A percentile compares a stretch with the other conserved stretches of the same genome.
Evolutionary conservation across 257 asterid species (phyloP).

Genomic region (Solanum lignicaule): DNA sequence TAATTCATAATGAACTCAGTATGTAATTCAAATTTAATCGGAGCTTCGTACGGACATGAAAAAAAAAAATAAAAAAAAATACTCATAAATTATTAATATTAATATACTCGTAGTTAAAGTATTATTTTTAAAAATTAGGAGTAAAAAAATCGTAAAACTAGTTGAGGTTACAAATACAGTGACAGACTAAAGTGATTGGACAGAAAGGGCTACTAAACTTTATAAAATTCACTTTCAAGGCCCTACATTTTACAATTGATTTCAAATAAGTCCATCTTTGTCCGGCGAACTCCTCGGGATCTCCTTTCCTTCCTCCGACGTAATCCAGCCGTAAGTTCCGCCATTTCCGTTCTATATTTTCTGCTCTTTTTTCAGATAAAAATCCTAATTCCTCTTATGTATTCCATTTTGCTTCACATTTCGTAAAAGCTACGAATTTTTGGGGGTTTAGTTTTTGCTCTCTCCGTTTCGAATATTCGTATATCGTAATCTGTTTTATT

Average conservation of each 20-base stretch:
- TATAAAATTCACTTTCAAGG: neutral
- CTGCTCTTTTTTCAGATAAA: neutral
- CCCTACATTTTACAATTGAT: neutral
- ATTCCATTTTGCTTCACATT: neutral
- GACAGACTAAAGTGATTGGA: neutral
- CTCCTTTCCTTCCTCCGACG: neutral
- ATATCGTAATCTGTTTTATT: neutral
- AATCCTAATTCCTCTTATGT: neutral
- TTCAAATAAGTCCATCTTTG: neutral
- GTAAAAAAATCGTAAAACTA: neutral
- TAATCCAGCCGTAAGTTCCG: neutral
- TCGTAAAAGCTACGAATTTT: neutral
- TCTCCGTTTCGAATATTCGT: neutral
- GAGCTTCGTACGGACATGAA: too few species aligned
- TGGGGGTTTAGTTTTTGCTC: neutral
- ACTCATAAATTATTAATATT: too few species aligned
- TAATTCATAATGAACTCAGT: rapidly evolving
- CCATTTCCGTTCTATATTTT: neutral
- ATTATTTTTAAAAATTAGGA: neutral
- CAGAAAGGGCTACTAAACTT: neutral
- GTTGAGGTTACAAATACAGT: neutral
- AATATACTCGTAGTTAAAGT: neutral
- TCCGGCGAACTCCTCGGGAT: neutral
- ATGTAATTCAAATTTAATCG: too few species aligned
- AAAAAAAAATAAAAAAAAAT: rapidly evolving